Evolutionary conservation across 108 stramenopile genomes (phyloP), one percentile per base, ranked within the genome.

Genomic region (Phaeodactylum tricornutum): DNA sequence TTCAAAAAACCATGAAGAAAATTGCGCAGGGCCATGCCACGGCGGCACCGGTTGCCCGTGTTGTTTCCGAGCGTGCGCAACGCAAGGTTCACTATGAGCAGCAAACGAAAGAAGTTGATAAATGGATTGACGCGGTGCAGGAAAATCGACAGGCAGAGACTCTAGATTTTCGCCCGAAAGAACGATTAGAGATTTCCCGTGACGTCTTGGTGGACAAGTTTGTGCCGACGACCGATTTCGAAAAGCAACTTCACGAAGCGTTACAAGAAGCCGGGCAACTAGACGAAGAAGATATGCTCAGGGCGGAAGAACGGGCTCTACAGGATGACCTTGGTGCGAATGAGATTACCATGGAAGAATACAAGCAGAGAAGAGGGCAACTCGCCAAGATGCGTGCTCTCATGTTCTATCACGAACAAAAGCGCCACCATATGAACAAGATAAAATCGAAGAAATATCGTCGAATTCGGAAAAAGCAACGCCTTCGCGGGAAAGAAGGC

Each of bases 341-440:
- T 66, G 71, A 61, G 34, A 61, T 93, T 22, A 83, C 92, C 35
- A 50, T 81, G 43, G 89, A 92, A 60, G 94, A 96, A 63, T 87
- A 92, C 45, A 76, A 84, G 44, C 87, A 91, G 60, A 64, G 95
- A 21, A 91, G 93, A 19, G 88, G 86, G 8, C 91, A 96, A 59
- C 69, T 99, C 32, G 91, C 95, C 17, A 94, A 95, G 58, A 74
- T 99, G 57, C 66, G 93, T 41, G 93, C 94, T 24, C 78, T 99
- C 43, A 78, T 99, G 86, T 99, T 97, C 58, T 99, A 99, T 69
- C 92, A 96, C 49, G 95, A 99, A 64, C 84, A 93, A 61, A 99
- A 98, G 53, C 78, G 89, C 17, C 89, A 93, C 54, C 93, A 93
- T n/a, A 89, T 96, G 41, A 99, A 99, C 67, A 98, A 98, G 67